A percentile compares a stretch with the other conserved stretches of the same genome.
Evolutionary conservation across 768 basidiomycete species (phyloP).

Genomic region (Glaciozyma martinii): DNA sequence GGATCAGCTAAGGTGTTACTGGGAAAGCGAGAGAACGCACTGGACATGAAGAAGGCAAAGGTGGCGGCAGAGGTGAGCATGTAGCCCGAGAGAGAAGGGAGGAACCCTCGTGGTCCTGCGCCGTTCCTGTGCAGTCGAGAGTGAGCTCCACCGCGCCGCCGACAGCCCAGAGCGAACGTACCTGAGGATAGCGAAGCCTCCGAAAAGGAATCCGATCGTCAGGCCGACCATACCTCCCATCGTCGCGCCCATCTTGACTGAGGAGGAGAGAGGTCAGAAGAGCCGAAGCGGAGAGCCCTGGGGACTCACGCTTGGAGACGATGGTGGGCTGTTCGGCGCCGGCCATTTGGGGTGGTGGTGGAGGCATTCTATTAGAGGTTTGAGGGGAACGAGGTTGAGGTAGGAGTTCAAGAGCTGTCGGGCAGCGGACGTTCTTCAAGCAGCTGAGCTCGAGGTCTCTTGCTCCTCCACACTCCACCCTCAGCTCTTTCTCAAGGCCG

Average conservation of each 20-base stretch:
- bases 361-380: conserved; percentile 6
- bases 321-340: not conserved
- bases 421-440: not conserved
- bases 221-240: conserved; percentile 55
- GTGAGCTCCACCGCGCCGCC: not conserved
- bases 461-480: not conserved
- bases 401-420: not conserved
- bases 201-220: conserved; percentile 96
- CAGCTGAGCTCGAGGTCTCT: not conserved
- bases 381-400: not conserved
- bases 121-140: conserved; percentile 43
- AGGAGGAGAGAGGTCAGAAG: not conserved
- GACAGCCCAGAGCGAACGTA: conserved; percentile 40
- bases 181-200: conserved; percentile 84
- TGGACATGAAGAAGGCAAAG: conserved; percentile 92
- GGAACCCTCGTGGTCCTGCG: conserved; percentile 76
- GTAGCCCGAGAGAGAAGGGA: conserved; percentile 91
- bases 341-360: conserved; percentile 2
- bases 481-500: not conserved
- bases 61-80: conserved; percentile 98
- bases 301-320: conserved; percentile 16
- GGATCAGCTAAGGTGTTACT: not conserved
- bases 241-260: conserved; percentile 29
- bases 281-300: not conserved
- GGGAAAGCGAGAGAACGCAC: conserved; percentile 50